phyloP scores from a whole-genome alignment of 2,329 filamentous ascomycete species.

The Apiospora arundinis region DNA sequence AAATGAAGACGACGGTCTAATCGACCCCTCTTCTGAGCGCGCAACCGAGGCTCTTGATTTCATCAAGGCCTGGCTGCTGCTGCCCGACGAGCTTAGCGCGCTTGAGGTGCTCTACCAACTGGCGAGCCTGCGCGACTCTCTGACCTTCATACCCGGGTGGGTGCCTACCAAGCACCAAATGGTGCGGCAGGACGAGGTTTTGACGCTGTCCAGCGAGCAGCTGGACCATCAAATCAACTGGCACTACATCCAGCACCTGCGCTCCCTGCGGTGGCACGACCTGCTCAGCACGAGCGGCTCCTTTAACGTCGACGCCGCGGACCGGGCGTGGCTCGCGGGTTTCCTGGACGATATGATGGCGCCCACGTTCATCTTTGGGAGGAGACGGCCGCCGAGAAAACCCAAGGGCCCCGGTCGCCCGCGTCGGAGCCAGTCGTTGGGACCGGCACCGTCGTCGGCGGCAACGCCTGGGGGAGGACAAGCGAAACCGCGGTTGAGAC shows the following conservation, averaged over 20 bases:
- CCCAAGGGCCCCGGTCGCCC: neutral
- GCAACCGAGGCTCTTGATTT: neutral
- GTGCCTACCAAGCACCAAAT: neutral
- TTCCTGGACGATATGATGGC: neutral
- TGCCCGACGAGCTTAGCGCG: neutral
- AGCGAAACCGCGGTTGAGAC: neutral
- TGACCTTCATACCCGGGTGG: neutral
- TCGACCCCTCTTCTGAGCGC: neutral
- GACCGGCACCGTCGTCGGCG: neutral
- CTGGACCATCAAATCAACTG: neutral
- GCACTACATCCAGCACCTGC: neutral
- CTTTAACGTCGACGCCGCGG: neutral
- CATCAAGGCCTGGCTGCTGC: conserved; percentile 12
- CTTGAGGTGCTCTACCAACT: conserved; percentile 11
- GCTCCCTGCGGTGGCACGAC: neutral
- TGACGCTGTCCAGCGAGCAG: neutral
- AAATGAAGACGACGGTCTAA: neutral
- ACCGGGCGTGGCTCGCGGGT: neutral
- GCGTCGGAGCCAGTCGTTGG: neutral
- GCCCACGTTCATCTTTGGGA: neutral
- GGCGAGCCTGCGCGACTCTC: neutral
- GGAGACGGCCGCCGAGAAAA: neutral
- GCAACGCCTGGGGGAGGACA: neutral
- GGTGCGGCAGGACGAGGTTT: neutral
- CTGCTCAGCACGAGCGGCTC: neutral